phyloP scores from a whole-genome alignment of 805 yeast genomes.

The Ogataea philodendri region DNA sequence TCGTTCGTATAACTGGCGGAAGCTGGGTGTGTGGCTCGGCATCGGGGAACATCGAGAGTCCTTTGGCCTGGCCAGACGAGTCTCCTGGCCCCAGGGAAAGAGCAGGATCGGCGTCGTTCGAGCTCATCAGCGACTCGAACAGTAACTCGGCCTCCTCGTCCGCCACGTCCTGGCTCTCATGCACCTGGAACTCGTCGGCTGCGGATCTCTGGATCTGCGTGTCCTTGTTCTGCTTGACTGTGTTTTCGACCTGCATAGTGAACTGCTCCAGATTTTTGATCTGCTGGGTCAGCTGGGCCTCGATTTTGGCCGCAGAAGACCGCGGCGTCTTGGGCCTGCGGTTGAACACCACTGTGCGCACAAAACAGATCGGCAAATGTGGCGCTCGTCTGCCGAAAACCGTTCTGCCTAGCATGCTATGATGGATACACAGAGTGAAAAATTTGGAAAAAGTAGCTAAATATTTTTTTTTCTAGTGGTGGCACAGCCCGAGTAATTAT shows the following conservation, averaged over 20 bases:
- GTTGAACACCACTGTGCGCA: slow-evolving; percentile 5
- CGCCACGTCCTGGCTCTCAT: slow-evolving; percentile 19
- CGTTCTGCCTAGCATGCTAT: slow-evolving; percentile 7
- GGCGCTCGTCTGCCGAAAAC: slow-evolving; percentile 2
- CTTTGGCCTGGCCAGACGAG: neutral
- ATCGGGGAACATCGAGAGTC: slow-evolving; percentile 25
- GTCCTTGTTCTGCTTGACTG: slow-evolving; percentile 23
- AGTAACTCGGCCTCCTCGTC: slow-evolving; percentile 31
- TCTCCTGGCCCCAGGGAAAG: slow-evolving; percentile 1
- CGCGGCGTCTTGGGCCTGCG: neutral
- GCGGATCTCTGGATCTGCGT: slow-evolving; percentile 15
- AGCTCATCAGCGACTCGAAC: slow-evolving; percentile 25
- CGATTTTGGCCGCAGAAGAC: neutral
- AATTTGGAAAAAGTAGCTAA: slow-evolving; percentile 2
- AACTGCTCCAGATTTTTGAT: slow-evolving; percentile 30
- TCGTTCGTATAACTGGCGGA: slow-evolving; percentile 38
- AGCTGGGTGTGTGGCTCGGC: slow-evolving; percentile 29
- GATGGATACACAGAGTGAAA: slow-evolving; percentile 1
- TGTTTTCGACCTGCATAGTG: slow-evolving; percentile 30
- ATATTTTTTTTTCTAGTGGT: neutral
- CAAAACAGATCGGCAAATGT: neutral
- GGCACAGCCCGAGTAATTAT: slow-evolving; percentile 9
- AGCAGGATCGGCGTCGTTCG: slow-evolving; percentile 13
- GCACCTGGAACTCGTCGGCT: slow-evolving; percentile 22
- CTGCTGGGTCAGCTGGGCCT: slow-evolving; percentile 12